These are phyloP conservation scores for Cercospora canescens DNA, from an alignment of 2,329 filamentous ascomycete genomes.

Conservation along the genomic window DNA sequence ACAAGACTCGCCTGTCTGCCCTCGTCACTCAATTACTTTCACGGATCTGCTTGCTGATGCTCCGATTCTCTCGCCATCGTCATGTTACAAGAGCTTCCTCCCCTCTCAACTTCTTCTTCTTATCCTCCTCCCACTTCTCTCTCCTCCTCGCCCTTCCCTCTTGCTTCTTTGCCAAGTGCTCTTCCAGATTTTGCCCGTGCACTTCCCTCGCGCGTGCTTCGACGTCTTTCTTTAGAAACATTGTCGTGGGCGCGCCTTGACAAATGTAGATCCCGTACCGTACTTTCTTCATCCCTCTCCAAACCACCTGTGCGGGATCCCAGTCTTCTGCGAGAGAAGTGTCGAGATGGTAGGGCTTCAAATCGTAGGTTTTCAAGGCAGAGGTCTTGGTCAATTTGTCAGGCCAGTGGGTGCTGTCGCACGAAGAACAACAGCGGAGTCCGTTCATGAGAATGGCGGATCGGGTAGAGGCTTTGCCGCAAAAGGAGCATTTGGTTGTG, in stretches of 20 bases:
- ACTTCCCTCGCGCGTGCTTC: constrained; percentile 22
- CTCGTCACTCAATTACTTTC: not conserved
- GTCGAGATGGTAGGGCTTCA: constrained; percentile 29
- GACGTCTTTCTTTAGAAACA: constrained; percentile 32
- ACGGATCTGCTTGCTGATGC: no score
- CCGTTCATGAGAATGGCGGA: constrained; percentile 33
- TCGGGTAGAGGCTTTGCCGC: constrained; percentile 29
- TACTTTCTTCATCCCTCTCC: not conserved
- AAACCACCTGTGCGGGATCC: not conserved
- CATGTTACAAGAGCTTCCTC: not conserved
- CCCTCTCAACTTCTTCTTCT: no score
- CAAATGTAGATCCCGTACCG: constrained; percentile 29
- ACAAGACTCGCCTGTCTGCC: not conserved
- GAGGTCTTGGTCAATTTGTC: constrained; percentile 35
- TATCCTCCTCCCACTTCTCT: constrained; percentile 5
- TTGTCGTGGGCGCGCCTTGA: constrained; percentile 26
- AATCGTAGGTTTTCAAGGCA: constrained; percentile 26
- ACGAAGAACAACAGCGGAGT: constrained; percentile 31
- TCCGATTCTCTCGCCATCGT: not conserved
- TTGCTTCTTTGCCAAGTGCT: constrained; percentile 17
- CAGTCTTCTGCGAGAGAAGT: constrained; percentile 9
- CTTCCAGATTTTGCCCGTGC: constrained; percentile 22
- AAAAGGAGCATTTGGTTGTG: constrained; percentile 32
- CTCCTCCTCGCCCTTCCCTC: constrained; percentile 14
- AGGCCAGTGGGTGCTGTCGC: constrained; percentile 33